Evolutionary conservation across 2,329 filamentous ascomycete genomes (phyloP).

Genomic region (Laburnicola sp.): DNA sequence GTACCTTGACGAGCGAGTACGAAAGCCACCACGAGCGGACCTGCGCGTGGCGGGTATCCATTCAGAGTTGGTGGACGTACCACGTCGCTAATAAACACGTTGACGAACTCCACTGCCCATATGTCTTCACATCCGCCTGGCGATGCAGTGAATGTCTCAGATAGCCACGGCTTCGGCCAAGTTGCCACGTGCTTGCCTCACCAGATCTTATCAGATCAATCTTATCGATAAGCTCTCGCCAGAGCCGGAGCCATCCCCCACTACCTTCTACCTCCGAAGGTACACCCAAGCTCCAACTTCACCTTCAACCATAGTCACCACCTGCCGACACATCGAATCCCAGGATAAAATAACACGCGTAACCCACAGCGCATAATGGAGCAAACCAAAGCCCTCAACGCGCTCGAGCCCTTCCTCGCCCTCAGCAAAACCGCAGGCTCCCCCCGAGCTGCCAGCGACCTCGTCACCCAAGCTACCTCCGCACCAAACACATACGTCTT

Average conservation of each 20-base stretch:
- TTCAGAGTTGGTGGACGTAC: neutral
- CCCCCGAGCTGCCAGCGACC: conserved; percentile 79
- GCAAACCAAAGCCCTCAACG: conserved; percentile 66
- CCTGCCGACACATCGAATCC: neutral
- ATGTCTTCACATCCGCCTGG: too few species aligned
- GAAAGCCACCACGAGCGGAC: neutral
- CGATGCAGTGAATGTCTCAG: too few species aligned
- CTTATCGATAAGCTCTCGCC: neutral
- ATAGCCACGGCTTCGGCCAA: neutral
- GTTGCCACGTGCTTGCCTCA: neutral
- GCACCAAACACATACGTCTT: conserved; percentile 89
- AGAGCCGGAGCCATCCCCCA: neutral
- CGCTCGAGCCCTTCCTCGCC: conserved; percentile 79
- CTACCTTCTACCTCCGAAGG: too few species aligned
- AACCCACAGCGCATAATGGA: conserved; percentile 60
- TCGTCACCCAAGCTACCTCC: conserved; percentile 87
- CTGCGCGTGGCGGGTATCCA: neutral
- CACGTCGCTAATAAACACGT: too few species aligned
- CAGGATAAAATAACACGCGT: neutral
- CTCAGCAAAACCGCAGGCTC: conserved; percentile 85
- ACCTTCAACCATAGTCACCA: neutral
- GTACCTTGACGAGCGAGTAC: conserved; percentile 2
- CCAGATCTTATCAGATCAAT: neutral
- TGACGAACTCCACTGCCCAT: too few species aligned
- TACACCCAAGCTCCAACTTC: neutral